Percentiles rank a stretch among this genome's conserved stretches.
Conservation (phyloP, 2,329 filamentous ascomycete genomes). For the Huntiella decipiens region DNA sequence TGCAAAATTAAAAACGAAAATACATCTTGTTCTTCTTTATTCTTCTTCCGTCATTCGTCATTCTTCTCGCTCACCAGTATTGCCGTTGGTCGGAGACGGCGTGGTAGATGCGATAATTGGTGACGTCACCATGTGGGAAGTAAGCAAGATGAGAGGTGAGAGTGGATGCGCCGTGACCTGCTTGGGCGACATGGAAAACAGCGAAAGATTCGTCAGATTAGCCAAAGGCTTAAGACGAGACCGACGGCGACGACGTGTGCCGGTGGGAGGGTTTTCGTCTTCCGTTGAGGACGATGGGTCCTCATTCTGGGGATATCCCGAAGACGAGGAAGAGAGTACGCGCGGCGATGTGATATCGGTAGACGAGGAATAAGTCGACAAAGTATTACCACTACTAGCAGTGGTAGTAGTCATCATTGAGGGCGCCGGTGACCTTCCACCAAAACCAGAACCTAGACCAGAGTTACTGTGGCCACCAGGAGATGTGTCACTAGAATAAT, state of each 20-base stretch:
- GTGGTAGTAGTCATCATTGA: too few species aligned
- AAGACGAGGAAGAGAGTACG: background rate
- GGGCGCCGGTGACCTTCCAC: too few species aligned
- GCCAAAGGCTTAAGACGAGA: constrained; percentile 6
- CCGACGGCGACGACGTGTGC: constrained; percentile 1
- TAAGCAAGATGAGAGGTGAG: constrained; percentile 6
- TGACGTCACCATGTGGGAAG: constrained; percentile 21
- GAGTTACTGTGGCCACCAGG: too few species aligned
- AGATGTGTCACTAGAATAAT: constrained; percentile 1
- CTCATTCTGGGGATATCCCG: background rate
- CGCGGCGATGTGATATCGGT: background rate
- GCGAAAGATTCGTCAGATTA: constrained; percentile 5
- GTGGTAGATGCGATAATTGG: constrained; percentile 22
- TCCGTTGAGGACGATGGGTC: too few species aligned
- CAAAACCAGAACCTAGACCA: too few species aligned
- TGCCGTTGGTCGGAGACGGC: constrained; percentile 17
- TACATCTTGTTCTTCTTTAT: background rate
- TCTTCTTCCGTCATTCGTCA: background rate
- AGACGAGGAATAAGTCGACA: background rate
- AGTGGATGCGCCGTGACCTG: constrained; percentile 10
- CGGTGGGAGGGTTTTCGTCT: too few species aligned
- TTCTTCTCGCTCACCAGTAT: background rate
- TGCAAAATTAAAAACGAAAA: background rate
- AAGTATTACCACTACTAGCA: background rate
- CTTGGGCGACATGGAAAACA: constrained; percentile 10